These are phyloP conservation scores for Cutaneotrichosporon sp. DNA, from an alignment of 1,284 basidiomycete genomes.

Conservation along the genomic window DNA sequence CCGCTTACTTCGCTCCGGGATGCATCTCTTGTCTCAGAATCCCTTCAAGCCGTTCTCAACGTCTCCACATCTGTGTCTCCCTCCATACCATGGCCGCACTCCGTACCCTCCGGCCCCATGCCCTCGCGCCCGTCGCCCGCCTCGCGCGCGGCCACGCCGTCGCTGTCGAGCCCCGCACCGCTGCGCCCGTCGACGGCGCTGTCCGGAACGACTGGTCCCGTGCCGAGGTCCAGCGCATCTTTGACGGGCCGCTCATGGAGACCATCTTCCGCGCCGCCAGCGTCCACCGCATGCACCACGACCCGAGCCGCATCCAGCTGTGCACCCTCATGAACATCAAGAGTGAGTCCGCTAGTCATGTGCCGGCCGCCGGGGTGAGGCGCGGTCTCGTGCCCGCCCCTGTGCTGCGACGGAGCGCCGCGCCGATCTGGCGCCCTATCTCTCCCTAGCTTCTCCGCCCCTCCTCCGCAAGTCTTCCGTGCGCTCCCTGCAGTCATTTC, in stretches of 20 bases:
- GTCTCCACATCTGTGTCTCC: no score
- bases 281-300: conserved; percentile 83
- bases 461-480: no score
- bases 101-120: conserved; percentile 5
- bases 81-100: not conserved
- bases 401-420: no score
- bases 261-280: conserved; percentile 74
- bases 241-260: conserved; percentile 71
- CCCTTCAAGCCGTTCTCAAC: not conserved
- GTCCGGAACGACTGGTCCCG: conserved; percentile 53
- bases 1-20: no score
- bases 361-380: not conserved
- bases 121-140: conserved; percentile 15
- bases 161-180: conserved; percentile 35
- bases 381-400: not conserved
- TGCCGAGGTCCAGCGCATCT: conserved; percentile 56
- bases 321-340: conserved; percentile 99
- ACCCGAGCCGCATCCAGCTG: conserved; percentile 87
- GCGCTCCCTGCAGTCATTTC: not conserved
- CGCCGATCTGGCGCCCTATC: no score
- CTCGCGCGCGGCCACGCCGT: conserved; percentile 40
- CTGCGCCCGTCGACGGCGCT: conserved; percentile 32
- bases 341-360: conserved; percentile 61
- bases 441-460: no score
- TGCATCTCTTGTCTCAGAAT: not conserved